A percentile compares a stretch with the other conserved stretches of the same genome.
Evolutionary conservation across 2,329 filamentous ascomycete species (phyloP).

Genomic region (Alternaria tenuissima): DNA sequence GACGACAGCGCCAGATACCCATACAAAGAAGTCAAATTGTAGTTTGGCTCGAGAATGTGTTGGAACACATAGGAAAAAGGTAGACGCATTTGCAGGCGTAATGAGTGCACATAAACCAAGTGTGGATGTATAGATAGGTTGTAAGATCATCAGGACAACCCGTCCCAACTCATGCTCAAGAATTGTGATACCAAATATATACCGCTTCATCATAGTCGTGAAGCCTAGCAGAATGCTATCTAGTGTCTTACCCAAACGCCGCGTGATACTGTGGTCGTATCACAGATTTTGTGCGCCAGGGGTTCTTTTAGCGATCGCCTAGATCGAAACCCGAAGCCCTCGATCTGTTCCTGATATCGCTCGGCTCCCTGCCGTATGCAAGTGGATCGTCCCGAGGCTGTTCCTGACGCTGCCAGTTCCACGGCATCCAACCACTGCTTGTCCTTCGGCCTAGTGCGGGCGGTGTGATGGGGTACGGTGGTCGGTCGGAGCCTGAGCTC

Average conservation of each 20-base stretch:
- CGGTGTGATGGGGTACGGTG: slow-evolving; percentile 47
- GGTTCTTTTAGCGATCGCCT: slow-evolving; percentile 39
- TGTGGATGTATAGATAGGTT: slow-evolving; percentile 3
- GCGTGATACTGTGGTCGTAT: slow-evolving; percentile 6
- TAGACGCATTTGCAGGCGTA: slow-evolving; percentile 5
- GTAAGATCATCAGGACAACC: slow-evolving; percentile 3
- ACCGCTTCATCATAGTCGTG: slow-evolving; percentile 8
- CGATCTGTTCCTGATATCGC: slow-evolving; percentile 31
- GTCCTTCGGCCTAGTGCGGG: slow-evolving; percentile 40
- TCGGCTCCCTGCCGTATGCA: slow-evolving; percentile 45
- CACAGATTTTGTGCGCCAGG: slow-evolving; percentile 12
- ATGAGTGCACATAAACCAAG: background rate
- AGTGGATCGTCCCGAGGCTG: slow-evolving; percentile 41
- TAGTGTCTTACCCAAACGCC: slow-evolving; percentile 18
- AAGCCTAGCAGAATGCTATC: slow-evolving; percentile 10
- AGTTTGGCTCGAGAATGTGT: background rate
- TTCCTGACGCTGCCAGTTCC: slow-evolving; percentile 55
- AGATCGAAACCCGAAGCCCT: slow-evolving; percentile 44
- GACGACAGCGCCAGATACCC: slow-evolving; percentile 76
- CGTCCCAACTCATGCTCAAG: slow-evolving; percentile 3
- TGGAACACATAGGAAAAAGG: background rate
- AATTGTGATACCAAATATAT: slow-evolving; percentile 5
- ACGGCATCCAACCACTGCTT: slow-evolving; percentile 59
- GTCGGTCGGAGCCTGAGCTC: slow-evolving; percentile 56
- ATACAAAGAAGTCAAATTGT: slow-evolving; percentile 60